Conservation (phyloP, 2,329 filamentous ascomycete species). For the Fusarium kyushuense region DNA sequence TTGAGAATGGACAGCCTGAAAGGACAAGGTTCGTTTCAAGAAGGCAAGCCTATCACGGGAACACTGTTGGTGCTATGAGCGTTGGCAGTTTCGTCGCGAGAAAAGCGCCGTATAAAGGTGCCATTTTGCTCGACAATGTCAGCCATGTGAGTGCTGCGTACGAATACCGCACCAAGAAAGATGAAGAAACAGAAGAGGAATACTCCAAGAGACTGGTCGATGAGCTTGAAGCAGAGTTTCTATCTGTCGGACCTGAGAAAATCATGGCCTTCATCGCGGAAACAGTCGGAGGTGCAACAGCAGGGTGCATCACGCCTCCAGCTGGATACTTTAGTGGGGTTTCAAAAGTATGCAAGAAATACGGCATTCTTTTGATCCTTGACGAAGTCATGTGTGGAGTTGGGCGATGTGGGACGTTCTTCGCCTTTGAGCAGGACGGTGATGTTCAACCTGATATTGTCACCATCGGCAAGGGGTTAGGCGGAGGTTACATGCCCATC, state of each 20-base stretch:
- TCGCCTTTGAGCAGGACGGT: conserved; percentile 71
- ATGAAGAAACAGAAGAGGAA: conserved; percentile 65
- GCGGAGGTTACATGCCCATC: conserved; percentile 71
- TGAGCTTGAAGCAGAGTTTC: conserved; percentile 77
- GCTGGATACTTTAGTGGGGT: conserved; percentile 78
- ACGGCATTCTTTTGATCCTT: conserved; percentile 80
- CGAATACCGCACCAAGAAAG: conserved; percentile 67
- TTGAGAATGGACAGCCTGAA: conserved; percentile 54
- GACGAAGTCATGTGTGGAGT: conserved; percentile 83
- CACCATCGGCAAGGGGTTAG: conserved; percentile 74
- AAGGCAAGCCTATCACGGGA: conserved; percentile 61
- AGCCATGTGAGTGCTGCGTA: conserved; percentile 75
- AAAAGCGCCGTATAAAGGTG: conserved; percentile 68
- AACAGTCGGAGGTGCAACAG: conserved; percentile 74
- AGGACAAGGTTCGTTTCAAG: conserved; percentile 57
- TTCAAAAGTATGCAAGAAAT: conserved; percentile 73
- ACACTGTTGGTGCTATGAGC: conserved; percentile 71
- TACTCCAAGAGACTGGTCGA: conserved; percentile 71
- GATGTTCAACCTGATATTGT: conserved; percentile 71
- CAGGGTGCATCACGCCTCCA: conserved; percentile 76
- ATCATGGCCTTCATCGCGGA: conserved; percentile 81
- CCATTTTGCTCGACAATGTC: conserved; percentile 56
- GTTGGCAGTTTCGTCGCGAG: conserved; percentile 72
- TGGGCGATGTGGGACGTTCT: conserved; percentile 68
- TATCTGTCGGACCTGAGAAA: conserved; percentile 70